Evolutionary conservation across 176 grass and related monocot species (phyloP).

Genomic region (Rhynchospora breviuscula): DNA sequence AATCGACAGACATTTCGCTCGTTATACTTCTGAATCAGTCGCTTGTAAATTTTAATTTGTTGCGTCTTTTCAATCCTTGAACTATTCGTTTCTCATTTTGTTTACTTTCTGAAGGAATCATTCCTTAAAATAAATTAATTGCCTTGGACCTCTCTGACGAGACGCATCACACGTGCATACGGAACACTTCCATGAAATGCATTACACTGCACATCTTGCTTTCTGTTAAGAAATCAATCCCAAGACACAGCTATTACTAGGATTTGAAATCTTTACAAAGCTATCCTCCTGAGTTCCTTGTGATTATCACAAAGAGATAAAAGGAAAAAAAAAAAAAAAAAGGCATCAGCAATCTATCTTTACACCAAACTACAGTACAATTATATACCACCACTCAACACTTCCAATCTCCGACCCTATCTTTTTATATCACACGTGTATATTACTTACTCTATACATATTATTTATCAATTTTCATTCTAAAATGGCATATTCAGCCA

Average conservation of each 20-base stretch:
- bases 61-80: background rate
- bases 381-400: conserved; percentile 35
- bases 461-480: conserved; percentile 17
- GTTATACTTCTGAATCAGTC: background rate
- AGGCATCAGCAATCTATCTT: conserved; percentile 60
- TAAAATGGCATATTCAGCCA: conserved; percentile 28
- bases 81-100: background rate
- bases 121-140: conserved; percentile 12
- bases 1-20: background rate
- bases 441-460: conserved; percentile 43
- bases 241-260: background rate
- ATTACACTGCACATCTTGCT: background rate
- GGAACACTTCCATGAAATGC: background rate
- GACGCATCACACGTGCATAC: background rate
- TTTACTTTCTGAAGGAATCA: conserved; percentile 7
- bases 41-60: conserved; percentile 11
- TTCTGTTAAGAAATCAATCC: conserved; percentile 11
- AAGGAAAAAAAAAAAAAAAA: conserved; percentile 35
- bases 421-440: conserved; percentile 27
- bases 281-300: background rate
- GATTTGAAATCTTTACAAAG: conserved; percentile 25
- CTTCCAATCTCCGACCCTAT: conserved; percentile 29
- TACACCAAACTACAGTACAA: conserved; percentile 52
- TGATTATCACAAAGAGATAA: conserved; percentile 16
- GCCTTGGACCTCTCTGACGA: background rate